phyloP scores from a whole-genome alignment of 768 basidiomycete species.

The Podaxis sp. region DNA sequence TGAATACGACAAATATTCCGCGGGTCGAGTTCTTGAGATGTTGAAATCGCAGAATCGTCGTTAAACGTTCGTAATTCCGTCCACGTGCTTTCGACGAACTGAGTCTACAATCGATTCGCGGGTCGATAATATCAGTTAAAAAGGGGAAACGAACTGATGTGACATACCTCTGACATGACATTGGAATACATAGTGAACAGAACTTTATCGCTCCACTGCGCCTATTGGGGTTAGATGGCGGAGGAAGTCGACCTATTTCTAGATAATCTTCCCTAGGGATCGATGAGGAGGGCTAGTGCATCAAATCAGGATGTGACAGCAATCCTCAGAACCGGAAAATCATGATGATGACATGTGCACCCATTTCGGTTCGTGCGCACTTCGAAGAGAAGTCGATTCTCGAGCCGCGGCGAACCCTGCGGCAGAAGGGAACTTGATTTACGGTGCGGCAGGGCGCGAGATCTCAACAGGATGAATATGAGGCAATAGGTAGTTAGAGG shows the following conservation, averaged over 20 bases:
- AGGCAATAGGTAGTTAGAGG: conserved; percentile 4
- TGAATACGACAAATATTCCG: not conserved
- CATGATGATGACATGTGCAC: conserved; percentile 8
- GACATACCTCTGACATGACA: conserved; percentile 1
- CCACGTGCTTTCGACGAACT: conserved; percentile 8
- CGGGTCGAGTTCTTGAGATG: conserved; percentile 3
- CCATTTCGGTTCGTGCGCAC: conserved; percentile 22
- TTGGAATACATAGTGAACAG: not conserved
- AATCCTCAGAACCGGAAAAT: conserved; percentile 7
- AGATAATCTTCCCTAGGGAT: conserved; percentile 8
- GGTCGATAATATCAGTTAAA: not conserved
- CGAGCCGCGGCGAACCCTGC: conserved; percentile 32
- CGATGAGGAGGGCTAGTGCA: conserved; percentile 3
- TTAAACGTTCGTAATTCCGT: not conserved
- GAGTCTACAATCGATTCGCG: not conserved
- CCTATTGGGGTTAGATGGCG: conserved; percentile 14
- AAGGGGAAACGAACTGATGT: conserved; percentile 6
- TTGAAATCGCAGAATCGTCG: not conserved
- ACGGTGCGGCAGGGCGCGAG: conserved; percentile 13
- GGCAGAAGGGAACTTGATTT: conserved; percentile 26
- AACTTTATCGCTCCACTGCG: conserved; percentile 14
- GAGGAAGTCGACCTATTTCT: conserved; percentile 1
- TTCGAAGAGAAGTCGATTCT: conserved; percentile 27
- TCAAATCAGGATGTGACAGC: conserved; percentile 13
- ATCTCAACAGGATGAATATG: conserved; percentile 1